Base-by-base conservation (phyloP, 2,329 filamentous ascomycete genomes). In the Cladophialophora psammophila region DNA sequence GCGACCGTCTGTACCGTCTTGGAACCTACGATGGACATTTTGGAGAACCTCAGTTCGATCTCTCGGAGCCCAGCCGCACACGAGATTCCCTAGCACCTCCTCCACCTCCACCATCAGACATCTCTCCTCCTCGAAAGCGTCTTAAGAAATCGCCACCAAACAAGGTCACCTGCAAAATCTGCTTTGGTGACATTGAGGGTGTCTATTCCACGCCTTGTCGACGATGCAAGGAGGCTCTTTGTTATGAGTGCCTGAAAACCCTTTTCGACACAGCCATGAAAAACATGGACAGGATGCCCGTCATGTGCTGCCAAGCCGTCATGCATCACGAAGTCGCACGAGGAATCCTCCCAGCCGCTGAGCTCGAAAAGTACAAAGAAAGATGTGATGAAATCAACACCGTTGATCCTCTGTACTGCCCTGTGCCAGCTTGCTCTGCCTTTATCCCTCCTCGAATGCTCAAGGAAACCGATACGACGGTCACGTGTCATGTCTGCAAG, bases 321-420 rank as follows among this genome's bases (percentile, higher is more conserved):
- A 76, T 85, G 9, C 81, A 81, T 54, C 72, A 83, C n/a, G 78
- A 80, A 31, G 71, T 79, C 34, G 77, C 77, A 4, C 72, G 75
- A 5, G 73, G 75, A 0, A 71, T 77, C 54, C 72, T 85, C 34
- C 75, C 76, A 0, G 13, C 71, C 5, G 75, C 76, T 5, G 78
- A 83, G 60, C 71, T 76, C 1, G 71, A 73, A 12, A 68, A 71
- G 2, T 86, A 79, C 72, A 77, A 79, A 55, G 69, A 71, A 9
- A 84, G 81, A 66, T 80, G 81, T 60, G 59, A 61, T 20, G 83
- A 85, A 54, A 83, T 81, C 78, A 74, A 75, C 40, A 82, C 82
- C 2, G 69, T 74, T 3, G 75, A 81, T 32, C 82, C 81, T 7
- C 71, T 82, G 6, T 86, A 85, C 70, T 86, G 84, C 65, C 83